A percentile compares a stretch with the other conserved stretches of the same genome.
These are phyloP conservation scores for Neoarthrinium moseri DNA, from an alignment of 2,329 filamentous ascomycete genomes.

Conservation along the genomic window DNA sequence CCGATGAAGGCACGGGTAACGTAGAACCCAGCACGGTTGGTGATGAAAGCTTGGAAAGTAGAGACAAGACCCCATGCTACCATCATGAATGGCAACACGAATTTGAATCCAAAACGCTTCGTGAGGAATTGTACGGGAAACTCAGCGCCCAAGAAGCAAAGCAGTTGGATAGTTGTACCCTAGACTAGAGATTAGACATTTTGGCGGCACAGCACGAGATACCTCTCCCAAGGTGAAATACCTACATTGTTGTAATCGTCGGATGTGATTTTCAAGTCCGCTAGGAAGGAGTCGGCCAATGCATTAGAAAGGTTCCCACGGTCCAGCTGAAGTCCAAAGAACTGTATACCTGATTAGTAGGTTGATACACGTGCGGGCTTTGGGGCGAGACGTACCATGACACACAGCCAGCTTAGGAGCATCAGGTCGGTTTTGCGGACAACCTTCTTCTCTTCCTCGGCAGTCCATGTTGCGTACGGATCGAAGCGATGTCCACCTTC, in stretches of 20 bases:
- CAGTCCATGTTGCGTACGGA: constrained; percentile 46
- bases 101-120: constrained; percentile 57
- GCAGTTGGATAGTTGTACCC: constrained; percentile 54
- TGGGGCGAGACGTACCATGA: constrained; percentile 37
- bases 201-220: no score
- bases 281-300: constrained; percentile 60
- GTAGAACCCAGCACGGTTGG: constrained; percentile 44
- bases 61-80: constrained; percentile 45
- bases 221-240: no score
- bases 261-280: constrained; percentile 45
- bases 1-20: constrained; percentile 52
- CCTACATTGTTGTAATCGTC: constrained; percentile 56
- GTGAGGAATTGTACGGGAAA: constrained; percentile 58
- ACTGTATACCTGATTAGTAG: constrained; percentile 23
- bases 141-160: constrained; percentile 54
- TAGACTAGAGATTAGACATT: no score
- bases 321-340: constrained; percentile 64
- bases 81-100: constrained; percentile 53
- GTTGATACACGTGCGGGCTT: neutral
- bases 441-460: constrained; percentile 53
- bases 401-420: constrained; percentile 39
- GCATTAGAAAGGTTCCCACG: constrained; percentile 63
- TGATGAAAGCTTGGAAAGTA: constrained; percentile 51
- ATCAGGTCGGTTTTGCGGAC: constrained; percentile 51
- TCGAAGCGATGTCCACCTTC: constrained; percentile 42